Base-by-base conservation (phyloP, 2,329 filamentous ascomycete genomes). In the Cercospora citrullina region DNA sequence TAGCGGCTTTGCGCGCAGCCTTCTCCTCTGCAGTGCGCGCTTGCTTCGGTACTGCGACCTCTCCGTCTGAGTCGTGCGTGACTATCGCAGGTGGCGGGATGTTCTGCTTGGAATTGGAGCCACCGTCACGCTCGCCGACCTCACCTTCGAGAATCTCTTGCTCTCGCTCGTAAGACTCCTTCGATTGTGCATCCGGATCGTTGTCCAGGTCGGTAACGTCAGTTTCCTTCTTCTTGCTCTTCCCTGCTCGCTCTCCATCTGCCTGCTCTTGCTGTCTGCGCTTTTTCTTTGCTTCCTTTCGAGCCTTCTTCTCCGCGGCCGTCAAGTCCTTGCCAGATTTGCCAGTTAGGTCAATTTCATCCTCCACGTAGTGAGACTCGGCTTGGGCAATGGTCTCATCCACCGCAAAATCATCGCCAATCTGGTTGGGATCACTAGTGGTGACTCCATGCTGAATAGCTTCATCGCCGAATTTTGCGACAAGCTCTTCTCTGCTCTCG, bases 1-100 rank as follows among this genome's bases (percentile, higher is more conserved):
- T 88, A 68, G 80, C 81, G 71, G 80, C 80, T 77, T 85, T 87
- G 69, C 85, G 80, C 64, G 84, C 83, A 70, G 84, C 84, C 75
- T 84, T 85, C 69, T 86, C 83, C 58, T 76, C 75, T 26, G 77
- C 75, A 10, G 68, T 71, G 39, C 65, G 66, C 1, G 67, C 66
- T 60, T 64, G 66, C 65, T 72, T 66, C 30, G 64, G 62, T 18
- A 70, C 66, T 36, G 45, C 33, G n/a, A 71, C 72, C 18, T 72
- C 68, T 31, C 69, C 71, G 9, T 72, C 66, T 30, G 63, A 69
- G 60, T 71, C 72, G 33, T 74, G 71, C n/a, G 66, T 69, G 16
- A 74, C 72, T 5, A 75, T 68, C 21, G 66, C 72, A 5, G 73
- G 74, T 16, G 72, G 68, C 65, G 73, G 74, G 39, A 75, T 77